phyloP scores from a whole-genome alignment of 2,329 filamentous ascomycete genomes.

The Bipolaris oryzae region DNA sequence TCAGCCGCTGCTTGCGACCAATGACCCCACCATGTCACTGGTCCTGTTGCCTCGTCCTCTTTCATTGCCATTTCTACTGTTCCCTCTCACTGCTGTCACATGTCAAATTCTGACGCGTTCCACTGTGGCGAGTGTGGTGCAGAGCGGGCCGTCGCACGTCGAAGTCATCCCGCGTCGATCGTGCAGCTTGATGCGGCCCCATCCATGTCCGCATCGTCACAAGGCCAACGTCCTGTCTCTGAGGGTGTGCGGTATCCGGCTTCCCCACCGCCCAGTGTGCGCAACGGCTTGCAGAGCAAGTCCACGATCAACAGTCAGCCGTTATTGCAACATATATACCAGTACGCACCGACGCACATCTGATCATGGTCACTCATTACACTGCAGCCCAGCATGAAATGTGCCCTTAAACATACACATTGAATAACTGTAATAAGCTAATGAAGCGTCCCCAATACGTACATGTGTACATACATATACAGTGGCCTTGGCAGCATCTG shows the following conservation, averaged over 20 bases:
- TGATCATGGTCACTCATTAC: too few relatives aligned
- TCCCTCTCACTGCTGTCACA: slow-evolving; percentile 29
- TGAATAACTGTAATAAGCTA: too few relatives aligned
- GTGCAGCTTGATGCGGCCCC: slow-evolving; percentile 15
- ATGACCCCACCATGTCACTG: background rate
- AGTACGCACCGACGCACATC: too few relatives aligned
- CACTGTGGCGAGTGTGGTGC: slow-evolving; percentile 36
- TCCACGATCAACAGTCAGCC: background rate
- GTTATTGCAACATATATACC: background rate
- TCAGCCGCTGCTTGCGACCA: background rate
- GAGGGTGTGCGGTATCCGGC: slow-evolving; percentile 19
- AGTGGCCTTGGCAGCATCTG: too few relatives aligned
- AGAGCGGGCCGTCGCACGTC: slow-evolving; percentile 40
- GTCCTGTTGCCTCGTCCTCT: background rate
- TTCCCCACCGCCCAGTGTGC: slow-evolving; percentile 10
- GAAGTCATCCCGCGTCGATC: slow-evolving; percentile 35
- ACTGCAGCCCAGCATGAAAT: too few relatives aligned
- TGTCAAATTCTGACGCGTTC: slow-evolving; percentile 32
- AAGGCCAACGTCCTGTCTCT: slow-evolving; percentile 19
- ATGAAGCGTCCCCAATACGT: too few relatives aligned
- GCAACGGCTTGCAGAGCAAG: slow-evolving; percentile 3
- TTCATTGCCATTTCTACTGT: background rate
- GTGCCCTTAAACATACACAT: too few relatives aligned
- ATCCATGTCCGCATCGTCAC: slow-evolving; percentile 36
- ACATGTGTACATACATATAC: too few relatives aligned